These are phyloP conservation scores for Mesembryanthemum crystallinum DNA, from an alignment of 148 eudicot species.

Conservation along the genomic window DNA sequence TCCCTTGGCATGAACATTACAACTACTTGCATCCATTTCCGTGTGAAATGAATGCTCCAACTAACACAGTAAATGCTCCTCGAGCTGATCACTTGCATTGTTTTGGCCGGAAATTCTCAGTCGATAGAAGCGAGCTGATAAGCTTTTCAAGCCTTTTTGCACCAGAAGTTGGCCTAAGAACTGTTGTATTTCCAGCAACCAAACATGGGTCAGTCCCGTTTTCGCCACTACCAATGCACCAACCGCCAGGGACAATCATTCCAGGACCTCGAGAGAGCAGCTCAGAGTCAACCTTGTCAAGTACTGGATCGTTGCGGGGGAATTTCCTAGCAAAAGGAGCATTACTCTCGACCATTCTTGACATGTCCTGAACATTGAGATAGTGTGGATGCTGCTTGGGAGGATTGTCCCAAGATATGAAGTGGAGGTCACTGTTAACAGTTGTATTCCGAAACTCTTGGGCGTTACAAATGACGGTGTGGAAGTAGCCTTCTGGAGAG, in stretches of 20 bases:
- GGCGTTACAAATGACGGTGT: constrained; percentile 55
- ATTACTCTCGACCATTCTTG: constrained; percentile 44
- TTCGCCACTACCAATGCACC: constrained; percentile 46
- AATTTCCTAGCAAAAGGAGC: constrained; percentile 62
- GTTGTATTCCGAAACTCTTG: constrained; percentile 52
- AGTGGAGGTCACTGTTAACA: constrained; percentile 55
- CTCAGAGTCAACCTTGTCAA: constrained; percentile 53
- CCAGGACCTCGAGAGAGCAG: constrained; percentile 45
- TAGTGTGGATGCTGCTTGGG: constrained; percentile 67
- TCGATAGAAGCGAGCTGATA: constrained; percentile 37
- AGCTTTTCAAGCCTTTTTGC: constrained; percentile 47
- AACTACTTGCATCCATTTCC: neutral
- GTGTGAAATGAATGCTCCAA: constrained; percentile 1
- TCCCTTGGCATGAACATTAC: constrained; percentile 12
- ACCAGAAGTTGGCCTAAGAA: constrained; percentile 45
- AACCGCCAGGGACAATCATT: constrained; percentile 55
- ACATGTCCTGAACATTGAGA: constrained; percentile 43
- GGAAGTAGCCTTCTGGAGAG: constrained; percentile 63
- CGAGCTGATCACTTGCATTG: constrained; percentile 45
- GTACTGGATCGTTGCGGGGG: constrained; percentile 44
- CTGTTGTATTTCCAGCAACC: constrained; percentile 40
- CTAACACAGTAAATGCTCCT: neutral
- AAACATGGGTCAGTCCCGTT: constrained; percentile 58
- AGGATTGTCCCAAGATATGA: constrained; percentile 60
- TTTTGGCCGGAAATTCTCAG: constrained; percentile 42